A percentile compares a stretch with the other conserved stretches of the same genome.
Evolutionary conservation across 192 early-diverging fungal genomes (phyloP).

Genomic region (Linnemannia hyalina): DNA sequence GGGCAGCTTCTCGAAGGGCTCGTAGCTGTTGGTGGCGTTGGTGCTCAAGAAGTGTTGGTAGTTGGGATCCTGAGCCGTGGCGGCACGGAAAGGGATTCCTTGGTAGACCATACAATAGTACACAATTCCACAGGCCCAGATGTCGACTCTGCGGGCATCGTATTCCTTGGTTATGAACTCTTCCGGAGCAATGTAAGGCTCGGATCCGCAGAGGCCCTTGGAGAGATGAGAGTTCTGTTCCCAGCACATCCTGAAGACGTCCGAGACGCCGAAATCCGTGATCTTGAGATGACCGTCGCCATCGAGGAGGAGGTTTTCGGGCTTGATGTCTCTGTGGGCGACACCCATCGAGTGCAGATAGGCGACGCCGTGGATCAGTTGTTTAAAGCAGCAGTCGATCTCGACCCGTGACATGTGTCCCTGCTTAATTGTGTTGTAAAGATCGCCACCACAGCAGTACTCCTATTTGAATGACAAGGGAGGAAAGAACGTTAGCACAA

Average conservation of each 20-base stretch:
- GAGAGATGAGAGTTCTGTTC: conserved; percentile 82
- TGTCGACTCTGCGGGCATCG: conserved; percentile 90
- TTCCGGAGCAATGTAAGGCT: conserved; percentile 98
- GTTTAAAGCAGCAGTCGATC: conserved; percentile 94
- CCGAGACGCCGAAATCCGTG: conserved; percentile 98
- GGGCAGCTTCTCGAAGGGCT: conserved; percentile 80
- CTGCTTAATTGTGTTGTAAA: conserved; percentile 83
- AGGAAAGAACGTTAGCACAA: not conserved
- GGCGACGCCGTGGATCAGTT: conserved; percentile 88
- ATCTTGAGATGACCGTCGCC: conserved; percentile 88
- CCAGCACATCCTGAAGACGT: conserved; percentile 94
- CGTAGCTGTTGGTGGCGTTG: conserved; percentile 66
- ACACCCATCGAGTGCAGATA: conserved; percentile 96
- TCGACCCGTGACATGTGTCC: conserved; percentile 83
- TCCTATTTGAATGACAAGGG: conserved; percentile 57
- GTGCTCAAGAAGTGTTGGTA: conserved; percentile 72
- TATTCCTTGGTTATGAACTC: conserved; percentile 82
- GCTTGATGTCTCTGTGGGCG: conserved; percentile 90
- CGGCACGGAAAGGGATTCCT: conserved; percentile 74
- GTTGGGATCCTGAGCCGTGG: conserved; percentile 72
- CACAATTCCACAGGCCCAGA: conserved; percentile 96
- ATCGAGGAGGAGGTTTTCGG: conserved; percentile 92
- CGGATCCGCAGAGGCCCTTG: conserved; percentile 92
- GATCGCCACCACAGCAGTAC: conserved; percentile 94
- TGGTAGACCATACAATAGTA: conserved; percentile 86